Evolutionary conservation across 176 grass and related monocot genomes (phyloP).

Genomic region (Hsuehochloa calcarea): DNA sequence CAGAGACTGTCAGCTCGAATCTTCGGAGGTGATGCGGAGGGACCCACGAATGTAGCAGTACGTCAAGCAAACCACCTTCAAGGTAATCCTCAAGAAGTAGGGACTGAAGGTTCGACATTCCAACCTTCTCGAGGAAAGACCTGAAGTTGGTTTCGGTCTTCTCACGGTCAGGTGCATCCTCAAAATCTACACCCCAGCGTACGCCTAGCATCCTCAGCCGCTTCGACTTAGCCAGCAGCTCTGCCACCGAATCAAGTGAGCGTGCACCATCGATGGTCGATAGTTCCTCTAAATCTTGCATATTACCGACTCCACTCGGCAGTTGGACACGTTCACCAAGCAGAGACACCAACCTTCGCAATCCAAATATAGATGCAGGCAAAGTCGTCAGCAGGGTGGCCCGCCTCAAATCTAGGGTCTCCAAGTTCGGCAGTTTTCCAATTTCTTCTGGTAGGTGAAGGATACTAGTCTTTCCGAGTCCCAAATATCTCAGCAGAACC

Average conservation of each 20-base stretch:
- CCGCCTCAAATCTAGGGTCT: constrained; percentile 17
- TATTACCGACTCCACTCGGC: neutral
- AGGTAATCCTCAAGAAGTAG: neutral
- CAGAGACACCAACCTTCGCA: neutral
- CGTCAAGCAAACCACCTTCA: neutral
- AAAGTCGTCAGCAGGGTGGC: neutral
- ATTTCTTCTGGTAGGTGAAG: neutral
- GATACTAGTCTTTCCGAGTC: neutral
- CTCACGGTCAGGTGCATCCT: too few relatives aligned
- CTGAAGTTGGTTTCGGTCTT: neutral
- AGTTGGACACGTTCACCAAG: neutral
- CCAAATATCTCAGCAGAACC: constrained; percentile 19
- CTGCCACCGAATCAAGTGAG: neutral
- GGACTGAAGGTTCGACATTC: constrained; percentile 24
- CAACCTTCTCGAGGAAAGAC: neutral
- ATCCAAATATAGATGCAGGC: neutral
- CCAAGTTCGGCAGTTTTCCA: neutral
- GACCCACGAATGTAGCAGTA: neutral
- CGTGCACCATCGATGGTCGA: neutral
- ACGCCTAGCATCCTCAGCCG: neutral
- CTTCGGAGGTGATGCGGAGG: neutral
- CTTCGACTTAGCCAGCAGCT: neutral
- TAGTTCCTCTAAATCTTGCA: constrained; percentile 12
- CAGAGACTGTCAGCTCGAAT: neutral
- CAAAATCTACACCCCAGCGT: too few relatives aligned